phyloP scores from a whole-genome alignment of 2,329 filamentous ascomycete genomes.

The Periconia digitata region DNA sequence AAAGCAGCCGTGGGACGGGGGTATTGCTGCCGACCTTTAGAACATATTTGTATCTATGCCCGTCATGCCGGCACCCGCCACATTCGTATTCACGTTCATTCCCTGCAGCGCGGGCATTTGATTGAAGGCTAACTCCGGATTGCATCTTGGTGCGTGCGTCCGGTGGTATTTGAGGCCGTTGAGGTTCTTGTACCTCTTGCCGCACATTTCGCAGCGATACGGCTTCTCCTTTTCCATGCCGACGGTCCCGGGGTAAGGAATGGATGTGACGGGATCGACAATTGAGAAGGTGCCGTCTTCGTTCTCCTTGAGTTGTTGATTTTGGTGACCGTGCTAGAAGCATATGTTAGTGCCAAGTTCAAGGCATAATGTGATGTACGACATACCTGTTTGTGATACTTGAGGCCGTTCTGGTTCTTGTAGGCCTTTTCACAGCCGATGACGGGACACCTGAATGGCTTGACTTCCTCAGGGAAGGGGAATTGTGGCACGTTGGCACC shows the following conservation, averaged over 20 bases:
- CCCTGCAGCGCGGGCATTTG: slow-evolving; percentile 24
- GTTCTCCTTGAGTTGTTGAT: slow-evolving; percentile 94
- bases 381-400: slow-evolving; percentile 75
- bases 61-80: slow-evolving; percentile 56
- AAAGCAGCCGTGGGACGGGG: slow-evolving; percentile 9
- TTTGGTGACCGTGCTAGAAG: slow-evolving; percentile 81
- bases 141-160: slow-evolving; percentile 79
- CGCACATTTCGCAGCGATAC: slow-evolving; percentile 94
- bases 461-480: slow-evolving; percentile 76
- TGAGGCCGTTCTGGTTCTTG: slow-evolving; percentile 98
- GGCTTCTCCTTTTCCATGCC: slow-evolving; percentile 99
- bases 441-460: slow-evolving; percentile 96
- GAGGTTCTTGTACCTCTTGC: slow-evolving; percentile 98
- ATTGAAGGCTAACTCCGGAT: slow-evolving; percentile 65
- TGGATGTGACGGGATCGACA: slow-evolving; percentile 91
- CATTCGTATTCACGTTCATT: slow-evolving; percentile 44
- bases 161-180: slow-evolving; percentile 93
- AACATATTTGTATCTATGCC: slow-evolving; percentile 59
- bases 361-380: slow-evolving; percentile 10
- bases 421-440: slow-evolving; percentile 99
- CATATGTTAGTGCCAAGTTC: slow-evolving; percentile 20
- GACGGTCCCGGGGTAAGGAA: slow-evolving; percentile 90
- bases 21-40: slow-evolving; percentile 16
- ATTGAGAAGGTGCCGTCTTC: slow-evolving; percentile 97
- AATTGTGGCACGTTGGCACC: slow-evolving; percentile 45